These are phyloP conservation scores for Peribolospora kevripleyi DNA, from an alignment of 768 basidiomycete species.

Conservation along the genomic window DNA sequence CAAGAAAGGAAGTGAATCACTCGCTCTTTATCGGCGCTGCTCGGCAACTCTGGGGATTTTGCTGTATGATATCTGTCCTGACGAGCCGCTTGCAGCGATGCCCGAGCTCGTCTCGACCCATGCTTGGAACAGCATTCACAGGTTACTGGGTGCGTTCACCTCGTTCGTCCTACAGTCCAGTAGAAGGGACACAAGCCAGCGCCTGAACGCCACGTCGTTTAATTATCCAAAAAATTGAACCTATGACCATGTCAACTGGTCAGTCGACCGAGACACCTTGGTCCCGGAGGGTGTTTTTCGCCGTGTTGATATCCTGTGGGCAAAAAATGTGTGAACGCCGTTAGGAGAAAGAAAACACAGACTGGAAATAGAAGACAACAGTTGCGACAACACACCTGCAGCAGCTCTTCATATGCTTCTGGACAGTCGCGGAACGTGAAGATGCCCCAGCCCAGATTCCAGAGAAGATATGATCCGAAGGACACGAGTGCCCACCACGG, in stretches of 20 bases:
- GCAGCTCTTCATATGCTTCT: conserved; percentile 48
- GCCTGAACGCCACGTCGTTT: not conserved
- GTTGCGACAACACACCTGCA: conserved; percentile 26
- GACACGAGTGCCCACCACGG: conserved; percentile 63
- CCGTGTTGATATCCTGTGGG: conserved; percentile 35
- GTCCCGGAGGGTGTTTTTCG: conserved; percentile 34
- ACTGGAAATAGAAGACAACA: not conserved
- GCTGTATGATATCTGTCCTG: too few relatives aligned
- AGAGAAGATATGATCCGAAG: conserved; percentile 55
- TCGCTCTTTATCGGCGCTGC: too few relatives aligned
- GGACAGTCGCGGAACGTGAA: conserved; percentile 52
- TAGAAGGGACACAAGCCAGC: too few relatives aligned
- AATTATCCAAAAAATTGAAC: not conserved
- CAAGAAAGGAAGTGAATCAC: too few relatives aligned
- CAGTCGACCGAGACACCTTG: conserved; percentile 40
- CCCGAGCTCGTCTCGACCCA: too few relatives aligned
- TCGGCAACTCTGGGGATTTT: too few relatives aligned
- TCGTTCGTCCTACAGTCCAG: too few relatives aligned
- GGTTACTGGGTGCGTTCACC: too few relatives aligned
- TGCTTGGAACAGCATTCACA: too few relatives aligned
- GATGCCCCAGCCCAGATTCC: conserved; percentile 50
- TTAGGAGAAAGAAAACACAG: not conserved
- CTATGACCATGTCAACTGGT: not conserved
- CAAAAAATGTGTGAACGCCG: not conserved
- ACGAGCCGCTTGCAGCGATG: too few relatives aligned